A percentile compares a stretch with the other conserved stretches of the same genome.
phyloP scores from a whole-genome alignment of 306 rosid species.

The Glycyrrhiza uralensis region DNA sequence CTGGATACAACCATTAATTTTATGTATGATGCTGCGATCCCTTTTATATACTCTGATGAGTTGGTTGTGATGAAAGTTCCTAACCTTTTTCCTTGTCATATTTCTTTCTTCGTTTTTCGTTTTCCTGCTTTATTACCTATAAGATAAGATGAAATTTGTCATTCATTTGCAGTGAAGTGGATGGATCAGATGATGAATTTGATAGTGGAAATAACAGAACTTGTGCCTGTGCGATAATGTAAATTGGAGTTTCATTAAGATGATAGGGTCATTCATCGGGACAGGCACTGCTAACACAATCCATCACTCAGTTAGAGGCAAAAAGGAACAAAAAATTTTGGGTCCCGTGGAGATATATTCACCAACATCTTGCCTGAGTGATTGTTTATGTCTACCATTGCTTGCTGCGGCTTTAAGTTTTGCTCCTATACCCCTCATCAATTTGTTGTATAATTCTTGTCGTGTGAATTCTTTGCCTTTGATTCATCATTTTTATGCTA shows the following conservation, averaged over 20 bases:
- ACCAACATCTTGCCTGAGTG: slow-evolving; percentile 33
- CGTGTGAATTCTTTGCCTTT: slow-evolving; percentile 55
- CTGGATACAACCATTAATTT: slow-evolving; percentile 5
- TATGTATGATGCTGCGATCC: background rate
- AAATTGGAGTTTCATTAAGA: slow-evolving; percentile 40
- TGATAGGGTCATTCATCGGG: slow-evolving; percentile 34
- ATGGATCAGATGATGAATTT: slow-evolving; percentile 81
- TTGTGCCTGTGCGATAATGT: slow-evolving; percentile 82
- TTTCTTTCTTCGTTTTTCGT: background rate
- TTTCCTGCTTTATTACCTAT: background rate
- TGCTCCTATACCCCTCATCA: slow-evolving; percentile 44
- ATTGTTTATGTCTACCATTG: slow-evolving; percentile 46
- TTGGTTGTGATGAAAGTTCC: slow-evolving; percentile 6
- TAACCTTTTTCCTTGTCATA: background rate
- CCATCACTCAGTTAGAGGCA: slow-evolving; percentile 35
- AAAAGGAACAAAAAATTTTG: slow-evolving; percentile 38
- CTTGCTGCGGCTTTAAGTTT: slow-evolving; percentile 71
- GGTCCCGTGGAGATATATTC: slow-evolving; percentile 24
- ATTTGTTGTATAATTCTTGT: slow-evolving; percentile 51
- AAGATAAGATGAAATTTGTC: slow-evolving; percentile 33
- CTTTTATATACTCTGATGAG: background rate
- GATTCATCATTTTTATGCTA: slow-evolving; percentile 49
- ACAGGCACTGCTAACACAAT: slow-evolving; percentile 34
- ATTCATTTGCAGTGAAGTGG: slow-evolving; percentile 68
- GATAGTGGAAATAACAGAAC: slow-evolving; percentile 72